Evolutionary conservation across 495 filamentous ascomycete genomes (phyloP), one percentile per base, ranked within the genome.

Genomic region (Tuber melanosporum): DNA sequence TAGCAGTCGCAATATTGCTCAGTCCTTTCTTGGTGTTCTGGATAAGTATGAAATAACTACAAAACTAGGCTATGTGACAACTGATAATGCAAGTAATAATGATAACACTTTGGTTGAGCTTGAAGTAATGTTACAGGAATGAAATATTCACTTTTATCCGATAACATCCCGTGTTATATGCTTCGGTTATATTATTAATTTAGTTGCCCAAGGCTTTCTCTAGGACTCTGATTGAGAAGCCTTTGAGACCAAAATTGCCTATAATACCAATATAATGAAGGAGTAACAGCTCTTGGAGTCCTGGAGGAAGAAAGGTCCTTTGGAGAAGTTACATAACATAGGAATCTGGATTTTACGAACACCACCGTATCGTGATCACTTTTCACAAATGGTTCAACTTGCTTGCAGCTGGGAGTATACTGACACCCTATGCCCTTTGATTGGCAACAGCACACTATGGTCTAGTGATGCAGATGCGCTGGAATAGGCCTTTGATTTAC

Each of bases 241-340:
- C 3, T 39, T 42, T 22, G 46, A 52, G 22, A 15, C 26, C 3
- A 10, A 71, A 3, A 44, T 39, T 39, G 22, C 7, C 7, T 26
- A n/a, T 6, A 10, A n/a, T n/a, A 57, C 22, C 3, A 7, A 57
- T 57, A 57, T n/a, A 9, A 7, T 3, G 3, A n/a, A 10, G 22
- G 49, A n/a, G 22, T 39, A 3, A 2, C 6, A 52, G n/a, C 7
- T 10, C 9, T 9, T 10, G 45, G 3, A 32, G 43, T 19, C n/a
- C 15, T 80, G 66, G 72, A 26, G 71, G 49, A 75, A 71, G 72
- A 44, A 39, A 42, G 78, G 78, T 19, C 72, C 72, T 0, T 1
- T 75, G 36, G 77, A 57, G 19, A 80, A 75, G 47, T 74, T 80
- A 43, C 76, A 79, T 47, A 79, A 79, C 74, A 43, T 79, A 0